phyloP scores from a whole-genome alignment of 2,329 filamentous ascomycete species.

The Fusarium nurragi region DNA sequence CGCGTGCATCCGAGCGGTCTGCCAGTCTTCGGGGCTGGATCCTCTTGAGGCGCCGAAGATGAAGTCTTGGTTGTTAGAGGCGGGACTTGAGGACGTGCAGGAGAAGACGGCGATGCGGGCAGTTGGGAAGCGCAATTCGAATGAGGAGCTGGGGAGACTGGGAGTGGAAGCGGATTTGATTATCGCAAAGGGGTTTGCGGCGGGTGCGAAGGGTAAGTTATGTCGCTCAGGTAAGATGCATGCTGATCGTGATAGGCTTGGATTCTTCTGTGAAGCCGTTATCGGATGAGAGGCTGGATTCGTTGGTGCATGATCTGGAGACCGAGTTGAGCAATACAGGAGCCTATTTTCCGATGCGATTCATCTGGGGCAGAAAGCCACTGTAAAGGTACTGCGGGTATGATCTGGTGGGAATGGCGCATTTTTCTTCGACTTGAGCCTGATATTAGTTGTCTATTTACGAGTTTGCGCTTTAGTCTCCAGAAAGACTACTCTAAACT shows the following conservation, averaged over 20 bases:
- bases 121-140: not conserved
- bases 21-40: slow-evolving; percentile 2
- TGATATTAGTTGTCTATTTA: too few relatives aligned
- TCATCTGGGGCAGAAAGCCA: slow-evolving; percentile 8
- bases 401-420: not conserved
- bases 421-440: too few relatives aligned
- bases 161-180: not conserved
- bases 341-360: slow-evolving; percentile 6
- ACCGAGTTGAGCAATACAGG: not conserved
- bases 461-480: too few relatives aligned
- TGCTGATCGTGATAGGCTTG: not conserved
- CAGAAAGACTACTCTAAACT: too few relatives aligned
- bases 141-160: not conserved
- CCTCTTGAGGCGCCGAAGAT: slow-evolving; percentile 6
- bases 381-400: not conserved
- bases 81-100: not conserved
- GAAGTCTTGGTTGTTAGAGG: slow-evolving; percentile 3
- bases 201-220: slow-evolving; percentile 3
- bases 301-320: not conserved
- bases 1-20: not conserved
- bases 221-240: fast-evolving
- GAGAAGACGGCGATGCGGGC: slow-evolving; percentile 1
- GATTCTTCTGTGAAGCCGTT: not conserved
- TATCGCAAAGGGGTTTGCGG: slow-evolving; percentile 7
- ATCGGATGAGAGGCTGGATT: not conserved